Percentiles rank a stretch among this genome's conserved stretches.
Evolutionary conservation across 2,329 filamentous ascomycete genomes (phyloP).

Genomic region (Aureobasidium zeae): DNA sequence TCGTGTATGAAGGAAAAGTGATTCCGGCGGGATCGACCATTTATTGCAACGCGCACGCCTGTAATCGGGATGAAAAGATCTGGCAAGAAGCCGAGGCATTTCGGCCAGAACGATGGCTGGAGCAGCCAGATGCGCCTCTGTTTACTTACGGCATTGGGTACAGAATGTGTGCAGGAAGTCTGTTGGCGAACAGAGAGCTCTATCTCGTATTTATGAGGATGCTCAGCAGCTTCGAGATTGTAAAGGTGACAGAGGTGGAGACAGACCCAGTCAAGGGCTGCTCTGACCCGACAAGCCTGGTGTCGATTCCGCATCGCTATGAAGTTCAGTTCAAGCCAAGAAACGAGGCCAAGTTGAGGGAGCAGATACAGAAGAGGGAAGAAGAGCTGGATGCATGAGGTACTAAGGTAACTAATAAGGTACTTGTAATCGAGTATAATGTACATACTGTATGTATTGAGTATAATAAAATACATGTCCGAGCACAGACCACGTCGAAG

Average conservation of each 20-base stretch:
- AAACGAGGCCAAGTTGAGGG: conserved; percentile 37
- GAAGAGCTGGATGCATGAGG: conserved; percentile 6
- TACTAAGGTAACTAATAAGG: neutral
- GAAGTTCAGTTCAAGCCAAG: conserved; percentile 51
- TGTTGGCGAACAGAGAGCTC: conserved; percentile 55
- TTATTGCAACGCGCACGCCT: conserved; percentile 60
- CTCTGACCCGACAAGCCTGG: conserved; percentile 52
- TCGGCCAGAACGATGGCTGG: conserved; percentile 53
- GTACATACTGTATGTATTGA: neutral
- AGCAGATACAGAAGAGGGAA: conserved; percentile 30
- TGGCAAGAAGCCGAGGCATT: conserved; percentile 52
- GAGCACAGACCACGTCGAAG: conserved; percentile 1
- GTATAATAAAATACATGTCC: neutral
- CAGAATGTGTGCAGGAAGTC: conserved; percentile 56
- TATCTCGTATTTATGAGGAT: conserved; percentile 56
- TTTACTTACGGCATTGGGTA: conserved; percentile 60
- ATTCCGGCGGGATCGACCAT: conserved; percentile 56
- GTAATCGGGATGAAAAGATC: conserved; percentile 54
- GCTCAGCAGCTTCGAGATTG: conserved; percentile 52
- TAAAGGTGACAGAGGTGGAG: conserved; percentile 46
- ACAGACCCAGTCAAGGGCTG: conserved; percentile 52
- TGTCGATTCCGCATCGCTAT: conserved; percentile 51
- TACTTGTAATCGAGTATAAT: neutral
- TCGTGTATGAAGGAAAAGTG: conserved; percentile 47
- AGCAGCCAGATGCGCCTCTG: conserved; percentile 53